A percentile compares a stretch with the other conserved stretches of the same genome.
These are phyloP conservation scores for Citrus unshiu DNA, from an alignment of 345 rosid genomes.

Conservation along the genomic window DNA sequence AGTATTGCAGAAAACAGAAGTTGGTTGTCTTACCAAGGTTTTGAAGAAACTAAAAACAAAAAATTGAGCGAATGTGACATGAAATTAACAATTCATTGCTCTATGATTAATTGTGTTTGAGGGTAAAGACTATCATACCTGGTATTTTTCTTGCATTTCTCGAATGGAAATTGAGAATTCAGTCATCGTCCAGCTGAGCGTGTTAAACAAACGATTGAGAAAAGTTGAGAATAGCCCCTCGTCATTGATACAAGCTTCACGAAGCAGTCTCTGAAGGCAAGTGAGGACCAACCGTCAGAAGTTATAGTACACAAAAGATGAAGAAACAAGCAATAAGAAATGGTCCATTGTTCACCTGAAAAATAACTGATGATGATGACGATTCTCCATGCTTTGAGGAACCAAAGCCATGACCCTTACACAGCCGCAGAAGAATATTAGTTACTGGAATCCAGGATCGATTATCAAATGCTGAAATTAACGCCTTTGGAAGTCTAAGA, in stretches of 20 bases:
- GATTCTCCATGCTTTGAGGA: constrained; percentile 82
- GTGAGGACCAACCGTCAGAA: constrained; percentile 9
- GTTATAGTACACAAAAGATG: not conserved
- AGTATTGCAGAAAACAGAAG: not conserved
- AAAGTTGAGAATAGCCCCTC: constrained; percentile 76
- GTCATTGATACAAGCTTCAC: constrained; percentile 71
- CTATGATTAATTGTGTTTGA: not conserved
- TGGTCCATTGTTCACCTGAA: constrained; percentile 55
- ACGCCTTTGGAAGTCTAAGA: constrained; percentile 65
- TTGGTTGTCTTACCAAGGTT: not conserved
- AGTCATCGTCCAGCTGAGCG: constrained; percentile 96
- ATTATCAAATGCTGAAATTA: constrained; percentile 89
- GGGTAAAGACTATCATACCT: constrained; percentile 30
- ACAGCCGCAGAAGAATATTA: constrained; percentile 81
- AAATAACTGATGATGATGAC: constrained; percentile 72
- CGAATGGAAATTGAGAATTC: constrained; percentile 93
- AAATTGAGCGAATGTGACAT: not conserved
- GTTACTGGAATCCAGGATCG: constrained; percentile 95
- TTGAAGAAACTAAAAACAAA: not conserved
- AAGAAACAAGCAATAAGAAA: not conserved
- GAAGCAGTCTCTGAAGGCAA: constrained; percentile 57
- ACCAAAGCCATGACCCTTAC: constrained; percentile 80
- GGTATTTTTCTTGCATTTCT: constrained; percentile 95
- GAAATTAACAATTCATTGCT: not conserved
- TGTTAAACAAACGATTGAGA: constrained; percentile 90